phyloP scores from a whole-genome alignment of 2,329 filamentous ascomycete species.

The Arthrobotrys sinensis region DNA sequence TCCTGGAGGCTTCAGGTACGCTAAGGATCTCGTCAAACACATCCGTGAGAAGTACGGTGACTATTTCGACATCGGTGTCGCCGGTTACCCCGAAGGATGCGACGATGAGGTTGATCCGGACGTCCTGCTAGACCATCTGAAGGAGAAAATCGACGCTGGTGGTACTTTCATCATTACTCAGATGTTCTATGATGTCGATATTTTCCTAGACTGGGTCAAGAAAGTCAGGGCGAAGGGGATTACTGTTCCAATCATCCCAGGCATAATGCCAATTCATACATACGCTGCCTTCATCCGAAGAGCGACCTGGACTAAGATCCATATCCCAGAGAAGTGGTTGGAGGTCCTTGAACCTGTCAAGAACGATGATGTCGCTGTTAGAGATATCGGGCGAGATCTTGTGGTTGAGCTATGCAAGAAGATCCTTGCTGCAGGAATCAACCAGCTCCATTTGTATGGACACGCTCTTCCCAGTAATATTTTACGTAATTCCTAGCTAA shows the following conservation, averaged over 20 bases:
- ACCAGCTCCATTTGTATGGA: constrained; percentile 86
- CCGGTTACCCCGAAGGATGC: constrained; percentile 94
- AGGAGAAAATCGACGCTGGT: constrained; percentile 96
- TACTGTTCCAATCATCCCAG: constrained; percentile 84
- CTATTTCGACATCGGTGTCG: constrained; percentile 97
- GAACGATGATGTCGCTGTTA: constrained; percentile 93
- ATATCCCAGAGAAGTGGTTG: constrained; percentile 85
- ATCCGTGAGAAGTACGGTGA: constrained; percentile 84
- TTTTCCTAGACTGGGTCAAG: constrained; percentile 90
- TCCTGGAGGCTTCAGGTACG: constrained; percentile 90
- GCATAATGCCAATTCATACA: constrained; percentile 94
- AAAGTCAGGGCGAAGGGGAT: constrained; percentile 90
- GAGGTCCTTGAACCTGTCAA: constrained; percentile 90
- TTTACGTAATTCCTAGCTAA: constrained; percentile 26
- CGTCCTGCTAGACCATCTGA: constrained; percentile 87
- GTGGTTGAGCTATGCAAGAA: constrained; percentile 92
- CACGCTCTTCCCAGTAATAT: not conserved
- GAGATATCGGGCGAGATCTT: constrained; percentile 87
- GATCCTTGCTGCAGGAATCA: constrained; percentile 84
- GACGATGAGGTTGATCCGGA: constrained; percentile 94
- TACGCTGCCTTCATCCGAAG: constrained; percentile 92
- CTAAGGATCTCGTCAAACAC: constrained; percentile 88
- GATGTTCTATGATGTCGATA: constrained; percentile 99
- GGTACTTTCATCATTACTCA: constrained; percentile 96
- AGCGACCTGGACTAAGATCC: constrained; percentile 90